Evolutionary conservation across 1,284 basidiomycete genomes (phyloP).

Genomic region (Rugosomyces carneus): DNA sequence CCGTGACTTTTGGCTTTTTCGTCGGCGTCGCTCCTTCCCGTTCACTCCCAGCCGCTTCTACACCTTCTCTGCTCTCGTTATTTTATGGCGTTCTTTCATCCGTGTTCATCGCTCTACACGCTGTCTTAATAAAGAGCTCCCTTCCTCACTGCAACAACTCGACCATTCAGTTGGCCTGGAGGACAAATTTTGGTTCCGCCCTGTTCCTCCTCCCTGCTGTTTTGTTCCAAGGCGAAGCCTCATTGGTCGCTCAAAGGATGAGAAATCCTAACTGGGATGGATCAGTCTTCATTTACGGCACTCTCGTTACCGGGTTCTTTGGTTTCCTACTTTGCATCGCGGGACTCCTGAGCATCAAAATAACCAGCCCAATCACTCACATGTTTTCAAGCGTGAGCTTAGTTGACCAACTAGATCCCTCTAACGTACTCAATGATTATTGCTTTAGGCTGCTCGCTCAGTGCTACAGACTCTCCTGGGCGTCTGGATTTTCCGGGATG

Average conservation of each 20-base stretch:
- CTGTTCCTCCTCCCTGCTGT: slow-evolving; percentile 58
- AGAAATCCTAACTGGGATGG: slow-evolving; percentile 41
- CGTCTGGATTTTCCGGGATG: slow-evolving; percentile 60
- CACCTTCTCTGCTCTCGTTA: slow-evolving; percentile 50
- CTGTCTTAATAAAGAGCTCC: slow-evolving; percentile 67
- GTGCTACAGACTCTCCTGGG: slow-evolving; percentile 71
- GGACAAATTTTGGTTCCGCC: slow-evolving; percentile 67
- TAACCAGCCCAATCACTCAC: slow-evolving; percentile 68
- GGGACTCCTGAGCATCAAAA: slow-evolving; percentile 64
- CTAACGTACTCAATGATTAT: slow-evolving; percentile 2
- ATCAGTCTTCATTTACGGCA: slow-evolving; percentile 55
- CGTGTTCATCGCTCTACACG: slow-evolving; percentile 67
- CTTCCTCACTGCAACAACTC: slow-evolving; percentile 61
- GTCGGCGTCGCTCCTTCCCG: slow-evolving; percentile 52
- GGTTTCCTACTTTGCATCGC: slow-evolving; percentile 70
- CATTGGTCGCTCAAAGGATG: slow-evolving; percentile 33
- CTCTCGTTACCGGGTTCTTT: slow-evolving; percentile 61
- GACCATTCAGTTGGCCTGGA: slow-evolving; percentile 68
- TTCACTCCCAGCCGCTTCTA: slow-evolving; percentile 30
- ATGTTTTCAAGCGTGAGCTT: slow-evolving; percentile 66
- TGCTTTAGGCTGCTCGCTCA: slow-evolving; percentile 55
- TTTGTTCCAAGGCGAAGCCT: slow-evolving; percentile 47
- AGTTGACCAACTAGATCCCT: slow-evolving; percentile 6
- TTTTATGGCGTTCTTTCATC: slow-evolving; percentile 67
- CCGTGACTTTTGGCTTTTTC: slow-evolving; percentile 61